phyloP scores from a whole-genome alignment of 495 filamentous ascomycete genomes.

The Tetracladium setigerum region DNA sequence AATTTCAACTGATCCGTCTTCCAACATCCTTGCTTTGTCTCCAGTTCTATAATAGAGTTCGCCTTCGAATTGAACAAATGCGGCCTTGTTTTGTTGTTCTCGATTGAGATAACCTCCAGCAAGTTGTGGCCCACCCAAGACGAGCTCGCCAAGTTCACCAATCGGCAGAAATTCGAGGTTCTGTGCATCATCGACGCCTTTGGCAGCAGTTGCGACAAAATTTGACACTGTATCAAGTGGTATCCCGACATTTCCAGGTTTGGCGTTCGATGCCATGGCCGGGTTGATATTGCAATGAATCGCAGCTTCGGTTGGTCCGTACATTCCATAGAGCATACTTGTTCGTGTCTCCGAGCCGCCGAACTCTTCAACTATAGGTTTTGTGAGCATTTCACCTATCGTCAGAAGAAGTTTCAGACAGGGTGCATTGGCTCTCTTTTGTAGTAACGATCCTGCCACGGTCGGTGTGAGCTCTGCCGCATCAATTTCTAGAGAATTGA shows the following conservation, averaged over 20 bases:
- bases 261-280: constrained; percentile 34
- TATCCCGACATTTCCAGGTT: constrained; percentile 58
- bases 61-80: constrained; percentile 49
- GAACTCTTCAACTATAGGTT: constrained; percentile 64
- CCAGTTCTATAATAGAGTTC: constrained; percentile 74
- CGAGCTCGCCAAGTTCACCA: constrained; percentile 73
- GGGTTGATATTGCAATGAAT: constrained; percentile 65
- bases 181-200: constrained; percentile 4
- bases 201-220: constrained; percentile 49
- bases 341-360: constrained; percentile 33
- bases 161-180: constrained; percentile 47
- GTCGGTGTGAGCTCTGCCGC: constrained; percentile 80
- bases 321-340: constrained; percentile 73
- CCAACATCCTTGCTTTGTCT: constrained; percentile 64
- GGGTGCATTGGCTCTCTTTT: constrained; percentile 52
- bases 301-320: constrained; percentile 77
- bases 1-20: constrained; percentile 68
- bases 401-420: constrained; percentile 59
- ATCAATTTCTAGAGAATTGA: constrained; percentile 60
- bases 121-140: constrained; percentile 70
- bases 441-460: constrained; percentile 61
- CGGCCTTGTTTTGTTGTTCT: constrained; percentile 61
- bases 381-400: constrained; percentile 83
- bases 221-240: constrained; percentile 71
- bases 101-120: constrained; percentile 79